phyloP scores from a whole-genome alignment of 2,329 filamentous ascomycete species.

The Nemania abortiva region DNA sequence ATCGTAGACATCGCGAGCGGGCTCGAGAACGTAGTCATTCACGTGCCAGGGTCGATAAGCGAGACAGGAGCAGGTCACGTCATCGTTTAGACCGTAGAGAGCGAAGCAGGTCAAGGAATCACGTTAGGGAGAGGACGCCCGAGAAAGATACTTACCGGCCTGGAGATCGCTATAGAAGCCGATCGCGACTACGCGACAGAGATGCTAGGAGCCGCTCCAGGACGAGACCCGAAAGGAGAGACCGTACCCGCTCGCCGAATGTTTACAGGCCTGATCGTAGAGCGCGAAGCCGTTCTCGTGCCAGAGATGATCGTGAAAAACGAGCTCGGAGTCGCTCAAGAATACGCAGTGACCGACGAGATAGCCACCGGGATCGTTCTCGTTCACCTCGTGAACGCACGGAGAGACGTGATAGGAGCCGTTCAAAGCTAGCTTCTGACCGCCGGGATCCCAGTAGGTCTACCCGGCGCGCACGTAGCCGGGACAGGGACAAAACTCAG shows the following conservation, averaged over 20 bases:
- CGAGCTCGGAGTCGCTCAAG: conserved; percentile 49
- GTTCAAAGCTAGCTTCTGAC: conserved; percentile 43
- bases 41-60: conserved; percentile 48
- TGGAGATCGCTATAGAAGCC: conserved; percentile 48
- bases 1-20: conserved; percentile 50
- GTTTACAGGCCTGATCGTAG: conserved; percentile 49
- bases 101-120: conserved; percentile 56
- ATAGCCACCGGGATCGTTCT: conserved; percentile 48
- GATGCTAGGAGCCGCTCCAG: conserved; percentile 45
- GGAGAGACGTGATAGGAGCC: conserved; percentile 49
- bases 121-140: conserved; percentile 49
- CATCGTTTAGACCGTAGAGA: conserved; percentile 46
- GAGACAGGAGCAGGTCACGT: conserved; percentile 47
- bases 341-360: conserved; percentile 40
- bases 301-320: conserved; percentile 49
- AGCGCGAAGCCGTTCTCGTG: conserved; percentile 48
- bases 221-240: conserved; percentile 42
- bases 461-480: conserved; percentile 41
- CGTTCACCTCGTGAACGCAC: conserved; percentile 49
- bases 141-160: conserved; percentile 52
- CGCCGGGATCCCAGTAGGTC: conserved; percentile 44
- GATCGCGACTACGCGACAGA: conserved; percentile 47
- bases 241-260: conserved; percentile 48
- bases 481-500: conserved; percentile 42
- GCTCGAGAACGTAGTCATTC: conserved; percentile 48